These are phyloP conservation scores for Colletotrichum tofieldiae DNA, from an alignment of 2,329 filamentous ascomycete genomes.

Conservation along the genomic window DNA sequence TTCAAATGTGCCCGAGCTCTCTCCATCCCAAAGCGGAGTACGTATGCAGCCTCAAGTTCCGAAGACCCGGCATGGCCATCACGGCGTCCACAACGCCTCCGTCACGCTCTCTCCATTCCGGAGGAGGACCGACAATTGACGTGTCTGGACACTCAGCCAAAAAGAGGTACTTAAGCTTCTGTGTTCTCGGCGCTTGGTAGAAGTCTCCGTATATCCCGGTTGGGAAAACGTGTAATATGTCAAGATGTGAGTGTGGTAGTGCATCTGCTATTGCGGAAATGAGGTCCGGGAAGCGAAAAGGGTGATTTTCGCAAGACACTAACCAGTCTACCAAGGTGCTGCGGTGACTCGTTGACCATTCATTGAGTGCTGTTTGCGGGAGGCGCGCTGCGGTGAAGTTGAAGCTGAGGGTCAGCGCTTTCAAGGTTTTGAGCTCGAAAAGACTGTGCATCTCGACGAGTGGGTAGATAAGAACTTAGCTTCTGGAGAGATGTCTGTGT, in stretches of 20 bases:
- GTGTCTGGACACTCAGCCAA: conserved; percentile 6
- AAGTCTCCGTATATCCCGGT: background rate
- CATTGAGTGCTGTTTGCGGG: background rate
- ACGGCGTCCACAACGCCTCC: conserved; percentile 18
- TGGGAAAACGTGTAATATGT: conserved; percentile 6
- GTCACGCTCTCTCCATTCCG: background rate
- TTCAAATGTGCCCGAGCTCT: background rate
- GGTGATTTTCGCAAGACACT: background rate
- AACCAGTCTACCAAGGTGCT: background rate
- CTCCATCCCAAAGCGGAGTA: background rate
- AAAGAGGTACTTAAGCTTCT: conserved; percentile 14
- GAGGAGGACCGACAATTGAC: background rate
- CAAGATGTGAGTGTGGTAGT: conserved; percentile 13
- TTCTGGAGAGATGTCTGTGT: conserved; percentile 1
- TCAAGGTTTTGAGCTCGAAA: conserved; percentile 10
- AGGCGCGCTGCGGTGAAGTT: background rate
- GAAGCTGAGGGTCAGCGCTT: conserved; percentile 10
- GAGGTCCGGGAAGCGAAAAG: conserved; percentile 20
- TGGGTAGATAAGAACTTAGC: background rate
- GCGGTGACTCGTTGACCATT: background rate
- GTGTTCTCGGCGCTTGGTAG: background rate
- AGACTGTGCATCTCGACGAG: conserved; percentile 7
- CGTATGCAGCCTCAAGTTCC: conserved; percentile 28
- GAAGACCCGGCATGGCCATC: conserved; percentile 25
- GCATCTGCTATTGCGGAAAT: conserved; percentile 26